These are phyloP conservation scores for Backusella australiensis DNA, from an alignment of 192 early-diverging fungal genomes.

Conservation along the genomic window DNA sequence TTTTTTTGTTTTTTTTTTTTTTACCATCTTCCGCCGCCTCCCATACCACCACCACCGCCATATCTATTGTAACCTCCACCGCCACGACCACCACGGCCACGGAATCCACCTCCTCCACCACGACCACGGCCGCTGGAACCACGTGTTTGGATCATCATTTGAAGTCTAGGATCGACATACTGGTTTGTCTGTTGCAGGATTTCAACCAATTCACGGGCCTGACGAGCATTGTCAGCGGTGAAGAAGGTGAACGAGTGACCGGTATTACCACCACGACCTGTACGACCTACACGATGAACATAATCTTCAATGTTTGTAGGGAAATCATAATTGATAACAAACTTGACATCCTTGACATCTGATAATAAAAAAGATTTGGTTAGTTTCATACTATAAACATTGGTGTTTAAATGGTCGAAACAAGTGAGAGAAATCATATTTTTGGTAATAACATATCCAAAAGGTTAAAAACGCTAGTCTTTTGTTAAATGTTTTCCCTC, in stretches of 20 bases:
- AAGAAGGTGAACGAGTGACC: slow-evolving; percentile 96
- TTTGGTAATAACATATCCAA: neutral
- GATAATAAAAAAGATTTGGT: slow-evolving; percentile 16
- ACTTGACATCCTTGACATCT: slow-evolving; percentile 95
- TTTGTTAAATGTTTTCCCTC: slow-evolving; percentile 10
- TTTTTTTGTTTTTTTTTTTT: too few relatives aligned
- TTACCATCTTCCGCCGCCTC: slow-evolving; percentile 41
- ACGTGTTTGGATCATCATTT: slow-evolving; percentile 57
- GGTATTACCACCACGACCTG: slow-evolving; percentile 87
- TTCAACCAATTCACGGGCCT: slow-evolving; percentile 79
- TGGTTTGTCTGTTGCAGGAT: slow-evolving; percentile 92
- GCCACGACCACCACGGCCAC: slow-evolving; percentile 33
- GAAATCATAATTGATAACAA: slow-evolving; percentile 97
- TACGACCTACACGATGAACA: slow-evolving; percentile 95
- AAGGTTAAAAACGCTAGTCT: neutral
- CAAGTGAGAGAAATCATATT: neutral
- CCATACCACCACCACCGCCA: slow-evolving; percentile 45
- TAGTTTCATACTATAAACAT: neutral
- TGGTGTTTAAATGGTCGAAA: neutral
- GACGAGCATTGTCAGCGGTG: slow-evolving; percentile 82
- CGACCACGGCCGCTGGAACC: slow-evolving; percentile 37
- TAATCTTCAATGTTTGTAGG: slow-evolving; percentile 90
- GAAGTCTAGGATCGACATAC: slow-evolving; percentile 75
- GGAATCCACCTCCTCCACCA: slow-evolving; percentile 20
- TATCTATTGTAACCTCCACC: slow-evolving; percentile 15